Base-by-base conservation (phyloP, 768 basidiomycete species). In the Termitomyces sp. region DNA sequence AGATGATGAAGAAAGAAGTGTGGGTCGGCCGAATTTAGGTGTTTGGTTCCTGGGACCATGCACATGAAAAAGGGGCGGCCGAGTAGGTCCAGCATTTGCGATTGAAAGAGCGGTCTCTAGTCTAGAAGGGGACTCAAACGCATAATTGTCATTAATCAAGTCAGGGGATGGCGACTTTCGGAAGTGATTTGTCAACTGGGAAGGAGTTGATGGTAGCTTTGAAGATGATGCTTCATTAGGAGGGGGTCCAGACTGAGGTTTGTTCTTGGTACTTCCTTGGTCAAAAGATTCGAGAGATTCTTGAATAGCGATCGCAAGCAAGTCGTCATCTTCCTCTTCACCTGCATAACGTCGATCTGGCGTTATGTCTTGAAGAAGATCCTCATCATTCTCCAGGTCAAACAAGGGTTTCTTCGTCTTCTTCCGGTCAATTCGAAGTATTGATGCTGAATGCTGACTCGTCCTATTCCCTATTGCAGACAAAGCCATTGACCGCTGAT, bases 81-180 rank as follows among this genome's bases (percentile, higher is more conserved):
- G 70, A 27, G 71, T 69, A 15, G 77, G 75, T 6, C 78, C 78
- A 8, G 86, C 78, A 54, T 85, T 85, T 18, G 83, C 89, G 45
- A 91, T 83, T 11, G 87, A 79, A 31, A 91, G 70, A 1, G 81
- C 85, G 1, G 87, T 87, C 64, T 86, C 85, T n/a, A 90, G 71
- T 20, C 85, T 78, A 22, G 78, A 85, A 46, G 67, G 66, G 11
- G 68, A 65, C 18, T 54, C 57, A 27, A 64, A 66, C 4, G 45
- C 44, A 9, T 69, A 68, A 16, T 72, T 66, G 1, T 69, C 67
- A 15, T 61, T 60, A 31, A 61, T 58, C 18, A 47, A 24, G 27
- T 18, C 47, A 31, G 59, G 45, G 6, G 52, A 42, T 45, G 54
- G 45, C 5, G 59, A 27, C 30, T 61, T 39, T 4, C 6, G 31